Conservation (phyloP, 1,139 yeast genomes). For the Candida smagusa region DNA sequence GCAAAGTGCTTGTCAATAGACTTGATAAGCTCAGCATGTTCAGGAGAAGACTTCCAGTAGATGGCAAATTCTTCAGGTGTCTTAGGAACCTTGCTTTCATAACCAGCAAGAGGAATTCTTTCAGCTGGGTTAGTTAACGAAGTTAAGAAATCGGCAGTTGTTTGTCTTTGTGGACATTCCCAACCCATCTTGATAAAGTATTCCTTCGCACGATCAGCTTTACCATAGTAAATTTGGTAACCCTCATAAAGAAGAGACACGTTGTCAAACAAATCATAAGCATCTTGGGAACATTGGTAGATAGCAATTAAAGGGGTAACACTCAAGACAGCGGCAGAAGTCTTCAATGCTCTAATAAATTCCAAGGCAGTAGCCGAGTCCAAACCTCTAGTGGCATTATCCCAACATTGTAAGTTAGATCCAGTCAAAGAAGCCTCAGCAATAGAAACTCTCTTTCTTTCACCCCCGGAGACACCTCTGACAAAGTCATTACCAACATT, state of each 20-base stretch:
- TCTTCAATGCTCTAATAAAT: constrained; percentile 25
- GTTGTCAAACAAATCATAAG: constrained; percentile 25
- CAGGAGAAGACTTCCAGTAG: constrained; percentile 61
- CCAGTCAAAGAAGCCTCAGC: constrained; percentile 21
- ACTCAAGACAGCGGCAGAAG: constrained; percentile 21
- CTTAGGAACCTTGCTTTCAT: constrained; percentile 61
- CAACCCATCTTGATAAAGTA: constrained; percentile 23
- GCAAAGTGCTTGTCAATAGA: constrained; percentile 34
- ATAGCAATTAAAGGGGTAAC: constrained; percentile 27
- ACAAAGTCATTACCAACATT: constrained; percentile 24
- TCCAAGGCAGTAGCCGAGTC: constrained; percentile 26
- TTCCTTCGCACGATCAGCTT: constrained; percentile 19
- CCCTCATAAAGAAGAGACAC: constrained; percentile 26
- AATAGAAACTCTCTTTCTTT: constrained; percentile 23
- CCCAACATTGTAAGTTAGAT: constrained; percentile 24
- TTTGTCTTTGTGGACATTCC: constrained; percentile 52
- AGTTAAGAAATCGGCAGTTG: constrained; percentile 58
- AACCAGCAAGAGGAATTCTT: constrained; percentile 46
- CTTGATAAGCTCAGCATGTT: constrained; percentile 32
- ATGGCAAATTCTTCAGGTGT: constrained; percentile 67
- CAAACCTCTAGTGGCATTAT: constrained; percentile 24
- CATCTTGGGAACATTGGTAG: constrained; percentile 28
- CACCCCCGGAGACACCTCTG: constrained; percentile 26
- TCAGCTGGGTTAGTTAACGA: constrained; percentile 56
- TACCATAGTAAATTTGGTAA: constrained; percentile 23